Evolutionary conservation across 2,329 filamentous ascomycete species (phyloP).

Genomic region (Aureobasidium sp.): DNA sequence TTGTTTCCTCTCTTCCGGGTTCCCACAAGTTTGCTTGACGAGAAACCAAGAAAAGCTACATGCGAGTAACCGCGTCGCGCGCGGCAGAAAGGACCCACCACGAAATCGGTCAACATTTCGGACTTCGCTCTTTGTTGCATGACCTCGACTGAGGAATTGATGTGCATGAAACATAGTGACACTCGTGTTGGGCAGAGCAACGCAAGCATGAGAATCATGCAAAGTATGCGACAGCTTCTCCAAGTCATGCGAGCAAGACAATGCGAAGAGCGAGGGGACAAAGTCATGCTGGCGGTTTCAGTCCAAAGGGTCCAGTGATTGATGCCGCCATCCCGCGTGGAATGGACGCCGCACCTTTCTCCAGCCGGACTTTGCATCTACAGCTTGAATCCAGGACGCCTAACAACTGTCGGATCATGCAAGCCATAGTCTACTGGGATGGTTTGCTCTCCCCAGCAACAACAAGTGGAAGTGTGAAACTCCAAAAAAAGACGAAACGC

Average conservation of each 20-base stretch:
- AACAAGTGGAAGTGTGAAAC: background rate
- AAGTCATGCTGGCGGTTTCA: slow-evolving; percentile 5
- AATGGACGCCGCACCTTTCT: slow-evolving; percentile 4
- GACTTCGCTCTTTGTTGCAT: background rate
- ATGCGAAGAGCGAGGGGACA: background rate
- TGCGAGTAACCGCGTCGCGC: slow-evolving; percentile 5
- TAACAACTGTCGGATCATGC: background rate
- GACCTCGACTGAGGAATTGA: background rate
- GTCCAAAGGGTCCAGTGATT: background rate
- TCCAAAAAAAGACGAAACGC: background rate
- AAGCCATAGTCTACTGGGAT: background rate
- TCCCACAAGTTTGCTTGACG: background rate
- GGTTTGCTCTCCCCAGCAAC: slow-evolving; percentile 1
- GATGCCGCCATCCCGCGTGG: slow-evolving; percentile 1
- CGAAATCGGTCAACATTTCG: background rate
- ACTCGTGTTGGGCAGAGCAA: background rate
- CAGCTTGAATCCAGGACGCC: background rate
- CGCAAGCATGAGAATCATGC: background rate
- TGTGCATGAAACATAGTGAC: background rate
- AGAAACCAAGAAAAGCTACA: background rate
- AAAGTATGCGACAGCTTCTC: background rate
- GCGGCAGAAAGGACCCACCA: background rate
- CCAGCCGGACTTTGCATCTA: background rate
- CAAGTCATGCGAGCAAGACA: background rate
- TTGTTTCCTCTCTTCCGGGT: background rate